Conservation (phyloP, 352 stramenopile species). For the Globisporangium perplexum region DNA sequence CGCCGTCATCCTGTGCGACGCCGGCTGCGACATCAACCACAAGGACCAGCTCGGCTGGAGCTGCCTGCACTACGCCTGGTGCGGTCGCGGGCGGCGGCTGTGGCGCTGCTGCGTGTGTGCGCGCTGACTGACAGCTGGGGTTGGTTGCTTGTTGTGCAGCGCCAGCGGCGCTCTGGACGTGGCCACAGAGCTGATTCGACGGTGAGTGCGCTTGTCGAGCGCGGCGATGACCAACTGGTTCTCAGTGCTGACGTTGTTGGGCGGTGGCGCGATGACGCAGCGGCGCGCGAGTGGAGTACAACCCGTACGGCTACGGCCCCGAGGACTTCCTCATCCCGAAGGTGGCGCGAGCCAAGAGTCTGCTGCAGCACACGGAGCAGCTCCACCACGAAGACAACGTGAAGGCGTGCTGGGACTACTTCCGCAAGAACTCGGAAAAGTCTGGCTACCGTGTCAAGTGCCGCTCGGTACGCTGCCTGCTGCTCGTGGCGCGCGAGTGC, state of each 20-base stretch:
- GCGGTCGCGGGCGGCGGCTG: no score
- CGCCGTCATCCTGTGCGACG: constrained; percentile 79
- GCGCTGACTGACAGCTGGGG: neutral
- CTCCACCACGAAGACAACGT: constrained; percentile 81
- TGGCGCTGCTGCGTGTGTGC: no score
- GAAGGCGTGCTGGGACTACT: constrained; percentile 67
- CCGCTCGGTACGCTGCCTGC: constrained; percentile 36
- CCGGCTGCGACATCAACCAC: constrained; percentile 84
- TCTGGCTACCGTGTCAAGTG: constrained; percentile 67
- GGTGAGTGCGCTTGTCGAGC: constrained; percentile 17
- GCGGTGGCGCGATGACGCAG: constrained; percentile 11
- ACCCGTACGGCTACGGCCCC: constrained; percentile 80
- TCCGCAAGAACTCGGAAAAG: constrained; percentile 64
- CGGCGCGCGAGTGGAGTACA: constrained; percentile 66
- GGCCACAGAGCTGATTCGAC: constrained; percentile 65
- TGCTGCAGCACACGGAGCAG: constrained; percentile 85
- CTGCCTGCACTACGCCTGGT: constrained; percentile 86
- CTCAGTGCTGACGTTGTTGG: neutral
- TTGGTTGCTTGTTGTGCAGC: constrained; percentile 20
- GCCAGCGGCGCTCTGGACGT: constrained; percentile 69
- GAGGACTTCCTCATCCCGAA: constrained; percentile 85
- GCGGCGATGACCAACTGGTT: neutral
- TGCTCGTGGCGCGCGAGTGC: no score
- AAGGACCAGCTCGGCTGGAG: constrained; percentile 78
- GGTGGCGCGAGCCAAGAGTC: constrained; percentile 68